A percentile compares a stretch with the other conserved stretches of the same genome.
phyloP scores from a whole-genome alignment of 2,329 filamentous ascomycete genomes.

The Penicillium sp. region DNA sequence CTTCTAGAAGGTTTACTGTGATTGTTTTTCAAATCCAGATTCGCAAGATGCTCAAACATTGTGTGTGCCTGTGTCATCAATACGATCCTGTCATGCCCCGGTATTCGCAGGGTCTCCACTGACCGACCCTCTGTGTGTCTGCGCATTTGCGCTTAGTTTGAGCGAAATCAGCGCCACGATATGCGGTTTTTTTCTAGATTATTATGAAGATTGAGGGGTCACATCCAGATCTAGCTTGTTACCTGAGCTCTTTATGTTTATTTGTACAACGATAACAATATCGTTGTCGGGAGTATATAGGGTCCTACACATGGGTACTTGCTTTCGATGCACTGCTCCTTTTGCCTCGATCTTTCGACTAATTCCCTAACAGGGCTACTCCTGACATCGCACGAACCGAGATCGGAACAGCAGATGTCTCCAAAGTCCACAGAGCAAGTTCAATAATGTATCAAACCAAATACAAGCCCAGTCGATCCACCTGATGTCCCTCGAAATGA shows the following conservation, averaged over 20 bases:
- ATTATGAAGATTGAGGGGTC: neutral
- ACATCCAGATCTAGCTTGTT: neutral
- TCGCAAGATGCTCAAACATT: neutral
- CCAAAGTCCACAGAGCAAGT: neutral
- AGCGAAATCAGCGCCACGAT: neutral
- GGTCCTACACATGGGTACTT: neutral
- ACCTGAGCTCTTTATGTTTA: too few species aligned
- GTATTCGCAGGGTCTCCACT: conserved; percentile 28
- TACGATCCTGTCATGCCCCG: conserved; percentile 28
- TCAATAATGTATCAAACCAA: conserved; percentile 2
- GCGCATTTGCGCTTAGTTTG: neutral
- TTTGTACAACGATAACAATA: too few species aligned
- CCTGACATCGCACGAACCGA: conserved; percentile 17
- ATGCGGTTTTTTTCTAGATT: neutral
- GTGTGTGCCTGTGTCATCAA: conserved; percentile 22
- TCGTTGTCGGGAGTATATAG: neutral
- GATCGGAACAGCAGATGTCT: conserved; percentile 14
- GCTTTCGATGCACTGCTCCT: neutral
- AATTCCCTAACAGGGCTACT: neutral
- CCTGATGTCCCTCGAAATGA: conserved; percentile 17
- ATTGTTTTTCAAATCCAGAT: neutral
- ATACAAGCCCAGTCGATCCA: conserved; percentile 5
- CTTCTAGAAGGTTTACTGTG: neutral
- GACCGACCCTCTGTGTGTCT: neutral
- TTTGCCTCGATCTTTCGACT: neutral